phyloP scores from a whole-genome alignment of 768 basidiomycete species.

The Boletus sp. region DNA sequence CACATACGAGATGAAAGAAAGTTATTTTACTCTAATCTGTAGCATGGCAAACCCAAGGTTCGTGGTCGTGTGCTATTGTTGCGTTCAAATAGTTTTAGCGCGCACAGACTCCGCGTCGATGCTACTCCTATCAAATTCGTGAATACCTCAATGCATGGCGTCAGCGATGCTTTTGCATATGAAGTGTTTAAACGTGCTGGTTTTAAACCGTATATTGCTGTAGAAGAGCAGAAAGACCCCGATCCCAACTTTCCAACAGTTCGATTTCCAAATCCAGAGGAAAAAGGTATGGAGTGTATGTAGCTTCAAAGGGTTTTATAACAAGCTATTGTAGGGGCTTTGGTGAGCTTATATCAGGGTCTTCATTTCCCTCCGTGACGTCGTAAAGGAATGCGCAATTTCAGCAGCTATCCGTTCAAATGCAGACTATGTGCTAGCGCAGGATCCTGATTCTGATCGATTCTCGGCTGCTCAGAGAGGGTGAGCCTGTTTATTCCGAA shows the following conservation, averaged over 20 bases:
- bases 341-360: conserved; percentile 36
- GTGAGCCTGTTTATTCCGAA: conserved; percentile 35
- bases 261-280: conserved; percentile 86
- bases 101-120: conserved; percentile 10
- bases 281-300: conserved; percentile 56
- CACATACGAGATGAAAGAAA: conserved; percentile 56
- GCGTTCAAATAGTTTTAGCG: neutral
- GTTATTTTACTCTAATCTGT: conserved; percentile 51
- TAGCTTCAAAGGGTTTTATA: conserved; percentile 2
- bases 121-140: conserved; percentile 54
- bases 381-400: conserved; percentile 67
- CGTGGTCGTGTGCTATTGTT: neutral
- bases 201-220: conserved; percentile 58
- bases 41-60: conserved; percentile 19
- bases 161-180: conserved; percentile 64
- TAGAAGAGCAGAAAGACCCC: conserved; percentile 64
- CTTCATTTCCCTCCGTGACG: conserved; percentile 1
- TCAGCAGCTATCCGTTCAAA: conserved; percentile 52
- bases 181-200: conserved; percentile 59
- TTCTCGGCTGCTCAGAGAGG: conserved; percentile 74
- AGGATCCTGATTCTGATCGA: conserved; percentile 87
- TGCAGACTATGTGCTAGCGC: conserved; percentile 72
- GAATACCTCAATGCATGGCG: conserved; percentile 91
- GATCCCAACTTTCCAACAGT: conserved; percentile 89
- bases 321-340: conserved; percentile 39